Evolutionary conservation across 768 basidiomycete genomes (phyloP), one percentile per base, ranked within the genome.

Genomic region (Hygrocybe coccinea): DNA sequence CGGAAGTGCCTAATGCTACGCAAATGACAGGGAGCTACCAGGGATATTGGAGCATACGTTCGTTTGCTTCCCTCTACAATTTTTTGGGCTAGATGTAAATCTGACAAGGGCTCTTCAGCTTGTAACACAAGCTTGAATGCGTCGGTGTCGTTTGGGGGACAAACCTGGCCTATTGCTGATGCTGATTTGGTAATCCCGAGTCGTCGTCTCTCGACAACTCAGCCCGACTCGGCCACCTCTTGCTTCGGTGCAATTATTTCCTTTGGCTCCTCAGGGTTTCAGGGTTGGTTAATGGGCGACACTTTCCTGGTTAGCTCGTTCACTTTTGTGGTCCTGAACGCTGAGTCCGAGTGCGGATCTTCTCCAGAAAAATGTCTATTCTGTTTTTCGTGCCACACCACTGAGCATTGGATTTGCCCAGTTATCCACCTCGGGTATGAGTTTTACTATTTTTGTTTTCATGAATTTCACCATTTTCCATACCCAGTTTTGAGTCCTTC

Each of bases 121-220:
- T 97, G 94, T 66, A 65, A 56, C 19, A 83, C 83, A 1, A 56
- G 70, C 2, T 64, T 93, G n/a, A 64, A 70, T 1, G 69, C 87
- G 25, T 76, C 84, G 5, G 56, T 97, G 12, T 80, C 86, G 8
- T 97, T 94, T 60, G 91, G 92, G 2, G 86, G 87, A 2, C 78
- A 81, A 55, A 60, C 74, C 1, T 99, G 97, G 88, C 70, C 85
- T 5, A 89, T 99, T 66, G 79, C 72, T 62, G 54, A 81, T 0
- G 70, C 63, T 6, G 95, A 99, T 64, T n/a, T n/a, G n/a, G n/a
- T n/a, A n/a, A 88, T 98, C 80, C 91, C 89, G 67, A 71, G 95
- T 8, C 89, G 90, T 2, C 60, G 61, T 0, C 62, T 87, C 54
- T 34, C 66, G 19, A 62, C 65, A 37, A 60, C 57, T 8, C 61